phyloP scores from a whole-genome alignment of 2,329 filamentous ascomycete genomes.

The Epichloe gansuensis region DNA sequence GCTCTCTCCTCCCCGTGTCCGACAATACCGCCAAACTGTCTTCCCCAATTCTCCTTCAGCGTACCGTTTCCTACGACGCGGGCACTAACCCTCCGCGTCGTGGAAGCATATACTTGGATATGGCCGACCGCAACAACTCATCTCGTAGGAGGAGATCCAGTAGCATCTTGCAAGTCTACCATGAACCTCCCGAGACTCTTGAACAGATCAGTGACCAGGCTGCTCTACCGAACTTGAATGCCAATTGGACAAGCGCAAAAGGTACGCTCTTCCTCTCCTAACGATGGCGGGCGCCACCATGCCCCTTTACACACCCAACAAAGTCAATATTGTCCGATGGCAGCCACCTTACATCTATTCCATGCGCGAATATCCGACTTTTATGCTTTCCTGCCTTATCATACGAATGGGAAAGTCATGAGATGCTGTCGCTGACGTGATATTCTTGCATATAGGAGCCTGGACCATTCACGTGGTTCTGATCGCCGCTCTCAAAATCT shows the following conservation, averaged over 20 bases:
- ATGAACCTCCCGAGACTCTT: conserved; percentile 89
- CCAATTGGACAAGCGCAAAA: conserved; percentile 98
- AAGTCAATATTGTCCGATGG: neutral
- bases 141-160: conserved; percentile 86
- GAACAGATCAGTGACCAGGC: conserved; percentile 97
- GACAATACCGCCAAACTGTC: conserved; percentile 89
- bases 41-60: conserved; percentile 74
- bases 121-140: conserved; percentile 48
- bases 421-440: neutral
- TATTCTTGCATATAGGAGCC: conserved; percentile 48
- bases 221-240: conserved; percentile 86
- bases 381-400: neutral
- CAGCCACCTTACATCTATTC: neutral
- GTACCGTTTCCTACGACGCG: conserved; percentile 84
- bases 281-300: conserved; percentile 1
- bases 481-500: conserved; percentile 82
- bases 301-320: neutral
- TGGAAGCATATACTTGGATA: conserved; percentile 45
- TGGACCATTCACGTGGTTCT: conserved; percentile 96
- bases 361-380: neutral
- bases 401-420: neutral
- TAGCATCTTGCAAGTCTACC: conserved; percentile 84
- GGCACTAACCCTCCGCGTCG: conserved; percentile 56
- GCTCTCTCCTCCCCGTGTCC: conserved; percentile 10
- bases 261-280: conserved; percentile 42